Conservation (phyloP, 768 basidiomycete species). For the Lactarius hengduanensis region DNA sequence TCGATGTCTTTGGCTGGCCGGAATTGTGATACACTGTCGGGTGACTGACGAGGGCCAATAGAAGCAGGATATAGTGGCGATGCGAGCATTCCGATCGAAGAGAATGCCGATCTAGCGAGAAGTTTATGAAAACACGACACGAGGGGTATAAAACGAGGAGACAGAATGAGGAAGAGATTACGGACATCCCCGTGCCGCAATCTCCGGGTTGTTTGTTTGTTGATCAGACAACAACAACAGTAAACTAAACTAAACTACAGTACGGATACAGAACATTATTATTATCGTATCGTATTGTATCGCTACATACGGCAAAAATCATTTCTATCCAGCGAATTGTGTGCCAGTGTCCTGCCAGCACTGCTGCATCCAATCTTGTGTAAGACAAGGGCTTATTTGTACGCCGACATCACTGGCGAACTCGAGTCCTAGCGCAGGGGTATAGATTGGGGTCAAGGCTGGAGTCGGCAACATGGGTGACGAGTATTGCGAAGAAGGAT, state of each 20-base stretch:
- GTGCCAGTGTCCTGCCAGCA: slow-evolving; percentile 14
- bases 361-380: slow-evolving; percentile 7
- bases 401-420: neutral
- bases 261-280: slow-evolving; percentile 13
- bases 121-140: neutral
- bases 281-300: neutral
- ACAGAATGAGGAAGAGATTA: neutral
- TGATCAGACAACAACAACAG: slow-evolving; percentile 4
- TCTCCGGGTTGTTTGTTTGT: slow-evolving; percentile 15
- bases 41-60: slow-evolving; percentile 51
- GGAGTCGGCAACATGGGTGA: slow-evolving; percentile 8
- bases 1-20: slow-evolving; percentile 70
- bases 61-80: slow-evolving; percentile 57
- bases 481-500: slow-evolving; percentile 14
- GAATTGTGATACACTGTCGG: slow-evolving; percentile 56
- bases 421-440: slow-evolving; percentile 2
- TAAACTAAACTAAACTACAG: neutral
- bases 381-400: neutral
- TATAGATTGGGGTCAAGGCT: slow-evolving; percentile 5
- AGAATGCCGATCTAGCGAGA: slow-evolving; percentile 3
- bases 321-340: slow-evolving; percentile 1
- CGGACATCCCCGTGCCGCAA: slow-evolving; percentile 3
- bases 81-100: slow-evolving; percentile 55
- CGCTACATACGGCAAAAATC: slow-evolving; percentile 5
- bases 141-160: neutral